These are phyloP conservation scores for Chrysosporium queenslandicum DNA, from an alignment of 2,329 filamentous ascomycete species.

Conservation along the genomic window DNA sequence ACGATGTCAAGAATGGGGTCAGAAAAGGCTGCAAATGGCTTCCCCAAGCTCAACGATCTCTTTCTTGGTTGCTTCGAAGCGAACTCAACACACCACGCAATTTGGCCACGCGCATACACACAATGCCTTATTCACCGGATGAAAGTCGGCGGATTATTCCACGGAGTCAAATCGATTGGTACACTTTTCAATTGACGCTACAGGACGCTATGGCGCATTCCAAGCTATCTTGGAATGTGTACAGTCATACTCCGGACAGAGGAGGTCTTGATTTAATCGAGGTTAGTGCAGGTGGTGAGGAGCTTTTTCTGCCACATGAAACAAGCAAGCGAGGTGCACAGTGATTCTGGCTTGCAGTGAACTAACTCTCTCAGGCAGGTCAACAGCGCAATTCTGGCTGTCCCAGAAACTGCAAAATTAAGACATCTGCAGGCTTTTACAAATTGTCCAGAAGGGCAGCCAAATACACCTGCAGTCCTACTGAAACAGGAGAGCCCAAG, in stretches of 20 bases:
- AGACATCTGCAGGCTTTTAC: background rate
- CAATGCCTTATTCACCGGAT: no score
- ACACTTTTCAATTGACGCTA: background rate
- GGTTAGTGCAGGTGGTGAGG: background rate
- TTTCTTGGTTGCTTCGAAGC: background rate
- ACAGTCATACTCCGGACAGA: no score
- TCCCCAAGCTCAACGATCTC: background rate
- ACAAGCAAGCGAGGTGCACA: background rate
- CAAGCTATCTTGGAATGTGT: background rate
- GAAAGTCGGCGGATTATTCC: no score
- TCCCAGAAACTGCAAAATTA: background rate
- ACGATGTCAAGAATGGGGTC: background rate
- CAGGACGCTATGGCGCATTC: background rate
- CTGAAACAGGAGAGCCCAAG: background rate
- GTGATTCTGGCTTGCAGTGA: background rate
- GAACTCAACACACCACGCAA: no score
- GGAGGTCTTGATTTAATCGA: background rate
- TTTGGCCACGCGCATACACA: no score
- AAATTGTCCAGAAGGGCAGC: background rate
- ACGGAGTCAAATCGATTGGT: background rate
- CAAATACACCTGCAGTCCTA: background rate
- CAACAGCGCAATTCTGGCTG: background rate
- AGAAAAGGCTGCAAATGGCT: background rate
- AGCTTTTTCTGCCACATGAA: conserved; percentile 4
- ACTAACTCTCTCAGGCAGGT: background rate